A percentile compares a stretch with the other conserved stretches of the same genome.
Conservation (phyloP, 1,284 basidiomycete genomes). For the Trichosporon sp. region DNA sequence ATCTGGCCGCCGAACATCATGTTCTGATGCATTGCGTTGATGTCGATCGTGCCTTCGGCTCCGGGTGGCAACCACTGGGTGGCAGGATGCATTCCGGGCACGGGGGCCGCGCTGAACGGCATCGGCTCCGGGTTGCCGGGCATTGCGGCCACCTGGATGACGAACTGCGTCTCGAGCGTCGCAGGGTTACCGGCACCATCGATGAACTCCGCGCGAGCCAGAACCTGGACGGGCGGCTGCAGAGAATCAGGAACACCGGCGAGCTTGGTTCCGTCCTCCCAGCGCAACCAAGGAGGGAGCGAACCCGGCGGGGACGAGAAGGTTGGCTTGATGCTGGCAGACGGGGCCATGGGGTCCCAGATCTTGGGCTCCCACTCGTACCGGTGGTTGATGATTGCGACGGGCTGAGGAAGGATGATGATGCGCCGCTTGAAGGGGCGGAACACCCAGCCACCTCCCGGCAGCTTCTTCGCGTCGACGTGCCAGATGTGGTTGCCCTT, state of each 20-base stretch:
- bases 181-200: conserved; percentile 32
- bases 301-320: conserved; percentile 67
- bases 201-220: conserved; percentile 34
- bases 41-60: background rate
- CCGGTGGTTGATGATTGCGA: conserved; percentile 68
- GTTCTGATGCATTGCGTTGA: conserved; percentile 3
- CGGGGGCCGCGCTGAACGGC: background rate
- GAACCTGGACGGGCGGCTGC: conserved; percentile 27
- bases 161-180: conserved; percentile 32
- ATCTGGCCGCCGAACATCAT: conserved; percentile 1
- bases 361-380: conserved; percentile 93
- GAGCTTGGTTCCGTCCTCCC: conserved; percentile 65
- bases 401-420: conserved; percentile 70
- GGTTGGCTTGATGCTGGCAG: conserved; percentile 67
- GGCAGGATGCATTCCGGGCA: background rate
- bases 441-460: conserved; percentile 80
- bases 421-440: conserved; percentile 83
- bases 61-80: background rate
- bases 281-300: conserved; percentile 79
- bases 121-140: conserved; percentile 3
- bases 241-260: conserved; percentile 34
- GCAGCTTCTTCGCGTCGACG: conserved; percentile 82
- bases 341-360: conserved; percentile 92
- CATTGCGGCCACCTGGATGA: conserved; percentile 29
- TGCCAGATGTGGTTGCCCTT: conserved; percentile 99